Evolutionary conservation across 352 stramenopile genomes (phyloP), one percentile per base, ranked within the genome.

Genomic region (Pythium brassicae): DNA sequence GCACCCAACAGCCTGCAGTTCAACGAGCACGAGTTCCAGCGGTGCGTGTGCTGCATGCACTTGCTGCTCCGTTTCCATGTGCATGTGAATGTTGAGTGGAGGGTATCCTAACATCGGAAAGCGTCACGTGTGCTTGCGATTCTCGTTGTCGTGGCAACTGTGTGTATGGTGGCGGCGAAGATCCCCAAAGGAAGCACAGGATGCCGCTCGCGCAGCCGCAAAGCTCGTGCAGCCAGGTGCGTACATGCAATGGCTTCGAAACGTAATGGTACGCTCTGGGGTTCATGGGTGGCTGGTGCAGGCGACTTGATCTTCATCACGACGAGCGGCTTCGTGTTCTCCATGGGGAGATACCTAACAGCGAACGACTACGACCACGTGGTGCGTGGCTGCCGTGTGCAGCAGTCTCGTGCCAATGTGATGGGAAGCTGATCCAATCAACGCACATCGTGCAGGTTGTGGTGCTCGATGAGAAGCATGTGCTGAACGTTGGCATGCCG

Each of bases 281-380:
- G 40, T 19, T 46, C 40, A 46, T 19, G n/a, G 20, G n/a, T 15
- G 19, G 40, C 17, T 22, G 39, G 40, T 35, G 9, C n/a, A 90
- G 81, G 81, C 40, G 81, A 91, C 57, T 42, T 91, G 45, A 87
- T 91, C 50, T 91, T 91, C 57, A 91, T 89, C 59, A 91, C 78
- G 2, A 89, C 81, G 4, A 85, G 67, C 53, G 81, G 81, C 15
- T 71, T 87, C 53, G 58, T 88, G 9, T 91, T 87, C 50, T 91
- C 78, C 19, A 65, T 84, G 37, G 78, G 68, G 26, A 69, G 81
- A 49, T 87, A 75, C 45, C 26, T 86, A 34, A 83, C 74, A 4
- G 67, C 78, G 43, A 91, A 82, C 37, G 76, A 83, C 11, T 91
- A 91, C 47, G 81, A 91, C 27, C 81, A 91, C 49, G 76, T 91